Evolutionary conservation across 2,329 filamentous ascomycete species (phyloP).

Genomic region (Harringtonia aguacate): DNA sequence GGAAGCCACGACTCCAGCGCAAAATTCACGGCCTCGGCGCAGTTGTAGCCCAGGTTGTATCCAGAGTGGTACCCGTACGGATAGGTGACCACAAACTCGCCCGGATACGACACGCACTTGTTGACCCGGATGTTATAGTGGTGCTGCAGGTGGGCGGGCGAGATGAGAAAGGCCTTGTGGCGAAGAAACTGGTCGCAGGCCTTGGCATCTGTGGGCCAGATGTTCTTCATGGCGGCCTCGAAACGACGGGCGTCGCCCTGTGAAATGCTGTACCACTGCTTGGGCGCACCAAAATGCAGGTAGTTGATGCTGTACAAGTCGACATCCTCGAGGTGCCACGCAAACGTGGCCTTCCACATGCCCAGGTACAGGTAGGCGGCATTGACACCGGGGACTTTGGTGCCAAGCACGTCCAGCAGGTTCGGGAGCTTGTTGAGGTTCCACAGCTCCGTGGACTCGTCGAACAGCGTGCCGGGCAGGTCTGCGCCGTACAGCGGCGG

Average conservation of each 20-base stretch:
- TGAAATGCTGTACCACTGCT: conserved; percentile 99
- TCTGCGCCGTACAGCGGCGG: conserved; percentile 93
- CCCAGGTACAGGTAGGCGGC: conserved; percentile 95
- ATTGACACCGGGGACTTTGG: conserved; percentile 94
- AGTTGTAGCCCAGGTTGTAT: conserved; percentile 97
- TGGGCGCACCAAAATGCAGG: conserved; percentile 94
- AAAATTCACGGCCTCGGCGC: conserved; percentile 97
- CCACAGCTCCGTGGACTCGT: conserved; percentile 75
- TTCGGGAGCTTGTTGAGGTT: conserved; percentile 94
- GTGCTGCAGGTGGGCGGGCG: conserved; percentile 73
- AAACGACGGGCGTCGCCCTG: conserved; percentile 90
- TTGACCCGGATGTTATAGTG: conserved; percentile 95
- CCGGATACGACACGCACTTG: conserved; percentile 87
- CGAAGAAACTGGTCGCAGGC: conserved; percentile 92
- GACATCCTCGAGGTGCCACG: conserved; percentile 97
- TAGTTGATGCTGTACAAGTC: conserved; percentile 99
- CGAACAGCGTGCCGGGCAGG: conserved; percentile 89
- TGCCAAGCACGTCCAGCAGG: conserved; percentile 83
- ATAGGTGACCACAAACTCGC: conserved; percentile 97
- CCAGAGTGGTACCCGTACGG: conserved; percentile 98
- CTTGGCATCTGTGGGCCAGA: conserved; percentile 93
- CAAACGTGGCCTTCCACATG: conserved; percentile 99
- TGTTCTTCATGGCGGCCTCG: conserved; percentile 86
- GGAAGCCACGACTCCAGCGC: conserved; percentile 91
- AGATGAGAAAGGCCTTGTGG: conserved; percentile 96